A percentile compares a stretch with the other conserved stretches of the same genome.
Evolutionary conservation across 179 eudicot species (phyloP).

Genomic region (Actinidia polygama): DNA sequence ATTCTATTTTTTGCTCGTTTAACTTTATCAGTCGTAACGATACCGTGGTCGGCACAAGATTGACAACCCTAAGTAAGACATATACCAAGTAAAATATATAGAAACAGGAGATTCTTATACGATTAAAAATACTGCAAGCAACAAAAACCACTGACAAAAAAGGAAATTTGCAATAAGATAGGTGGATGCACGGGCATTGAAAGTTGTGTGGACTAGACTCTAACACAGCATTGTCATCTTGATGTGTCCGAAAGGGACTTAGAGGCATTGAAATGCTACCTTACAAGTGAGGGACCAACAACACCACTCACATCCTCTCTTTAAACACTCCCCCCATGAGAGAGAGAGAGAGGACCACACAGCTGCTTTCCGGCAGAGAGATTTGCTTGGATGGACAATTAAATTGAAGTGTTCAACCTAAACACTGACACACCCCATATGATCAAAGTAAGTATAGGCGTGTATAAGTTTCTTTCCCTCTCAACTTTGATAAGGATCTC

Average conservation of each 20-base stretch:
- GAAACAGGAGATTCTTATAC: too few relatives aligned
- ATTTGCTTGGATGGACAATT: constrained; percentile 11
- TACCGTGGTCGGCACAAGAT: too few relatives aligned
- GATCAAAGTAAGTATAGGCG: not conserved
- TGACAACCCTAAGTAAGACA: too few relatives aligned
- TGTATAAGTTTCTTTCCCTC: not conserved
- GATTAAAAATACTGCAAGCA: too few relatives aligned
- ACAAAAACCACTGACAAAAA: too few relatives aligned
- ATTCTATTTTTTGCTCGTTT: too few relatives aligned
- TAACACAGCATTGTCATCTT: constrained; percentile 17
- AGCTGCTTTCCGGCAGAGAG: constrained; percentile 15
- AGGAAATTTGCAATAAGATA: not conserved
- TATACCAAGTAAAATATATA: too few relatives aligned
- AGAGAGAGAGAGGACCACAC: constrained; percentile 22
- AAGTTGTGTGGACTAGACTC: constrained; percentile 15
- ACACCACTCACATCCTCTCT: not conserved
- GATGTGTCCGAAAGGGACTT: constrained; percentile 14
- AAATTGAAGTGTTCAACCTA: constrained; percentile 4
- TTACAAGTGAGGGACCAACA: constrained; percentile 31
- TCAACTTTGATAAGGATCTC: not conserved
- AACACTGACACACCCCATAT: not conserved
- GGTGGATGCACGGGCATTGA: constrained; percentile 5
- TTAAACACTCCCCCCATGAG: too few relatives aligned
- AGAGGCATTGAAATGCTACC: constrained; percentile 13
- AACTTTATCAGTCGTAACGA: too few relatives aligned